Base-by-base conservation (phyloP, 2,329 filamentous ascomycete genomes). In the Blastomyces emzantsi region DNA sequence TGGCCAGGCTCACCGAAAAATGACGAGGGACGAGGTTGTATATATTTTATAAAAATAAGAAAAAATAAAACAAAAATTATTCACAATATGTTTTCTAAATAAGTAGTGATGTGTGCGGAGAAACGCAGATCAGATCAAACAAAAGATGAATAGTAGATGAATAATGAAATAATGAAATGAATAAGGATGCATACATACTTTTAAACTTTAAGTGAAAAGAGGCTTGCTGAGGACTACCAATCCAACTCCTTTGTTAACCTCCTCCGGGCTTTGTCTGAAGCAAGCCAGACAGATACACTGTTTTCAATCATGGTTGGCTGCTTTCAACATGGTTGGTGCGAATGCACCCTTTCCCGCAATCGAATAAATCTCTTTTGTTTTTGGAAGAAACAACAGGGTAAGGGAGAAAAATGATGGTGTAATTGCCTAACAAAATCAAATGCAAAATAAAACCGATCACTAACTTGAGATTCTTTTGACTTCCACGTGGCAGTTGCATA, bases 161-260 rank as follows among this genome's bases (percentile, higher is more conserved):
- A 51, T 25, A 25, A 25, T 51, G 30, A 33, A 57, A 36, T 19
- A 57, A 41, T 25, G 19, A 36, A n/a, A 25, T 13, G 57, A 45
- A 47, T 41, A 13, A 47, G 4, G 13, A 15, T 47, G 7, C 25
- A 28, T 28, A 39, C 22, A 43, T 45, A 8, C 17, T 41, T 45
- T 30, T 33, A 47, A 59, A 28, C 15, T 45, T 33, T 47, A 13
- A 33, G n/a, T 6, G 30, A 22, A 47, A 45, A 47, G 25, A 57
- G 19, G 33, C n/a, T 60, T 60, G 41, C 8, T 60, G 41, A 13
- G 25, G 25, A 6, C n/a, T 8, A 25, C 25, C 22, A 9, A 39
- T 58, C 33, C 22, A 28, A 58, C 25, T 33, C n/a, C 54, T 57
- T 57, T 57, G 54, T 57, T 57, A 22, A 41, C 52, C 28, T 28